Evolutionary conservation across 192 early-diverging fungal genomes (phyloP), one percentile per base, ranked within the genome.

Genomic region (Diversispora epigaea): DNA sequence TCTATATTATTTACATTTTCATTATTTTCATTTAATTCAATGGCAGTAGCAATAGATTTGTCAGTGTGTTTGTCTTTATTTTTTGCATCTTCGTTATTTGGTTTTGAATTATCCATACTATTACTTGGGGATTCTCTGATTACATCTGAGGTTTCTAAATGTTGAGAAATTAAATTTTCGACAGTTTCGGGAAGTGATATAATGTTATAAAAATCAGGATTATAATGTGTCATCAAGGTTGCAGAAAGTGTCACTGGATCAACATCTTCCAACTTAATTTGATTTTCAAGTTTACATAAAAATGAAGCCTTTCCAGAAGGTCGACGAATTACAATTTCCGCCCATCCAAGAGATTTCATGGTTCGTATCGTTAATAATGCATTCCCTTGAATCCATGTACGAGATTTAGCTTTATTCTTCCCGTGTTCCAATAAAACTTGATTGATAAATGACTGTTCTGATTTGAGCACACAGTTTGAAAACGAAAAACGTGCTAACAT

Each of bases 401-500:
- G 85, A 60, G 84, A 86, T 0, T 82, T 77, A 4, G 84, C 83
- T 54, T 86, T 87, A 54, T 84, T 71, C 49, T 80, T 82, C 8
- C 52, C 76, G 46, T 78, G 75, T 12, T 81, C 86, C 54, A 88
- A 76, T 19, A 91, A 79, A n/a, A 86, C 74, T 39, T 86, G 78
- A n/a, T 80, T 80, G 21, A 86, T 85, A 58, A 86, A 80, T 0
- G 81, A 85, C 43, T 83, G 80, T 32, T 80, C 73, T 4, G 92
- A 88, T 73, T 88, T 90, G 8, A 89, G 88, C 41, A 80, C 83
- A 62, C 85, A 87, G 76, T 93, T 91, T 11, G 89, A 87, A 80
- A 86, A 95, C 40, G 92, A 86, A 81, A 94, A 93, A 46, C 94
- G 90, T 25, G 94, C 82, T 25, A 99, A 83, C 92, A 98, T 93